Base-by-base conservation (phyloP, 805 yeast genomes). In the Babjeviella inositovora region DNA sequence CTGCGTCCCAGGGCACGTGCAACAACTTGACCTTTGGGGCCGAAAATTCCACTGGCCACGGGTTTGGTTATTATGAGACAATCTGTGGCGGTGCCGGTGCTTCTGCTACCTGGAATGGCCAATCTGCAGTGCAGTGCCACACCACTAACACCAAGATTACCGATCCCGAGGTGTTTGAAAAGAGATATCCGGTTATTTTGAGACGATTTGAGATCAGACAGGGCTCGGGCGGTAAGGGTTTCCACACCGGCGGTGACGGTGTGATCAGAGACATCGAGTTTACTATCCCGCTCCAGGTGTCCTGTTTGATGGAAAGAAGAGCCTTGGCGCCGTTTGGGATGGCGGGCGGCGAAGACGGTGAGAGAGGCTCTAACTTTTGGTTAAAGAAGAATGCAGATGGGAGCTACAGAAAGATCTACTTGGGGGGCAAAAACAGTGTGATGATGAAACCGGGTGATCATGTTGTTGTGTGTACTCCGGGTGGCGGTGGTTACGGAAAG, bases 61-160 rank as follows among this genome's bases (percentile, higher is more conserved):
- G 85, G 1, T 82, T 81, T 45, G 94, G 95, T 0, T 84, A 84
- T 44, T 84, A 84, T 43, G 95, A 84, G 43, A 85, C 96, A 0
- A 82, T 85, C 29, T 90, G 93, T 28, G 96, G 96, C 29, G 96
- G 96, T 1, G 77, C 84, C 20, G 96, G 96, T 23, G 96, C 96
- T 3, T 84, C 87, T 1, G 65, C 75, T 2, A 70, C 70, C 2
- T 82, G 92, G 85, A 50, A 75, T 35, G 95, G 95, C 21, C 75
- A 73, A 24, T 63, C 74, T 29, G 94, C 81, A n/a, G 92, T 84
- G 3, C 95, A 84, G 38, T 79, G 92, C 5, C 90, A 84, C 44
- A 84, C 87, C 73, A 85, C 95, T 14, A 84, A 84, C 47, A 84
- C 96, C 2, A 61, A 93, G 39, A 80, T 84, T 47, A 84, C 96